A percentile compares a stretch with the other conserved stretches of the same genome.
Conservation (phyloP, 1,139 yeast species). For the Kodamaea anthophila region DNA sequence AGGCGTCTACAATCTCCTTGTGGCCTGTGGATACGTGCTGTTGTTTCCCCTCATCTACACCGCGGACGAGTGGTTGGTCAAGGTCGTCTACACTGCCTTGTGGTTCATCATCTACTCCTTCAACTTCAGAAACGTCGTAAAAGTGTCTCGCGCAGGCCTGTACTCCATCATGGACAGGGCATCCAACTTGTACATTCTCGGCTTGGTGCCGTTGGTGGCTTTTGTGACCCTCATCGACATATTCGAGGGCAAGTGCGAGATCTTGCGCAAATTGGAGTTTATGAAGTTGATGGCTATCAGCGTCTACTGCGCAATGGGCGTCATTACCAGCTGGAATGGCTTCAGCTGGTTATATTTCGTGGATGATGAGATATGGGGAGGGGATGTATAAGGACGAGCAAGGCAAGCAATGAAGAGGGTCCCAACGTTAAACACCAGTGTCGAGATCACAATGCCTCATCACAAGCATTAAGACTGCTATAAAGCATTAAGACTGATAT, state of each 20-base stretch:
- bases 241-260: conserved; percentile 44
- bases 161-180: conserved; percentile 64
- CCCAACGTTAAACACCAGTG: no score
- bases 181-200: conserved; percentile 59
- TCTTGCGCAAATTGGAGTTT: conserved; percentile 58
- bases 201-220: conserved; percentile 60
- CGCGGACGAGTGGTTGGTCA: conserved; percentile 71
- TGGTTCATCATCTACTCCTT: conserved; percentile 80
- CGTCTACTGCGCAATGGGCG: conserved; percentile 81
- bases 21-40: conserved; percentile 80
- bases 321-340: conserved; percentile 83
- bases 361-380: conserved; percentile 31
- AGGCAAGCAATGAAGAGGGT: no score
- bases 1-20: conserved; percentile 59
- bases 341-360: conserved; percentile 83
- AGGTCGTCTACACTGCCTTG: conserved; percentile 69
- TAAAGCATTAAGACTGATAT: no score
- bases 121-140: conserved; percentile 62
- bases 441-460: no score
- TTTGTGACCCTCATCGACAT: conserved; percentile 51
- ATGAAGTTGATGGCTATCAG: conserved; percentile 76
- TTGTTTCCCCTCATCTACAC: conserved; percentile 84
- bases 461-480: no score
- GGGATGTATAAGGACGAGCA: conserved; percentile 4
- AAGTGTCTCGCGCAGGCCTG: conserved; percentile 43